These are phyloP conservation scores for Pythium apleroticum DNA, from an alignment of 352 stramenopile genomes.

Conservation along the genomic window DNA sequence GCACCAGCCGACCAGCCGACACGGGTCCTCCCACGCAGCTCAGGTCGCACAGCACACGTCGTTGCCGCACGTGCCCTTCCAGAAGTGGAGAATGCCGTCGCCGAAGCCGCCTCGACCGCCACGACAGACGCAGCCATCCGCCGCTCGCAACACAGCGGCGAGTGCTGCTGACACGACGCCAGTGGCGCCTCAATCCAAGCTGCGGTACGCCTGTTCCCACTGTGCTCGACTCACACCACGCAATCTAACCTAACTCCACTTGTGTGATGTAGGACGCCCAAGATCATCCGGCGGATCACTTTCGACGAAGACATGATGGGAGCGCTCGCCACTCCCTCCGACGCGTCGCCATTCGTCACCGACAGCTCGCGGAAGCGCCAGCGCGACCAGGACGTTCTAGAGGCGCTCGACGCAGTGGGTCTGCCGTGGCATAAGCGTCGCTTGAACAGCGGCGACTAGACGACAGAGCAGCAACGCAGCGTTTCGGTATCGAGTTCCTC, in stretches of 20 bases:
- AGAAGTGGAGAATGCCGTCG: constrained; percentile 13
- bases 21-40: neutral
- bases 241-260: neutral
- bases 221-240: neutral
- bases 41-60: neutral
- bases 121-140: neutral
- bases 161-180: constrained; percentile 14
- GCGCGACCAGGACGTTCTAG: constrained; percentile 30
- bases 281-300: constrained; percentile 40
- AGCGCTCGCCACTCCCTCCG: constrained; percentile 27
- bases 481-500: neutral
- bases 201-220: constrained; percentile 9
- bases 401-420: constrained; percentile 21
- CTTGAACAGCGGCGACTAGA: constrained; percentile 3
- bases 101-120: constrained; percentile 21
- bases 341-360: constrained; percentile 18
- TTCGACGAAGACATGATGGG: constrained; percentile 50
- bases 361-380: constrained; percentile 33
- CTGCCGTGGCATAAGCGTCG: constrained; percentile 25
- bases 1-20: neutral
- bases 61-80: neutral
- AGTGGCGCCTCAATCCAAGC: constrained; percentile 8
- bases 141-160: neutral
- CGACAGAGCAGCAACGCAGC: neutral
- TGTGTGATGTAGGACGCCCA: constrained; percentile 27